These are phyloP conservation scores for Pneumocystis oryctolagi DNA, from an alignment of 1,139 yeast species.

Conservation along the genomic window DNA sequence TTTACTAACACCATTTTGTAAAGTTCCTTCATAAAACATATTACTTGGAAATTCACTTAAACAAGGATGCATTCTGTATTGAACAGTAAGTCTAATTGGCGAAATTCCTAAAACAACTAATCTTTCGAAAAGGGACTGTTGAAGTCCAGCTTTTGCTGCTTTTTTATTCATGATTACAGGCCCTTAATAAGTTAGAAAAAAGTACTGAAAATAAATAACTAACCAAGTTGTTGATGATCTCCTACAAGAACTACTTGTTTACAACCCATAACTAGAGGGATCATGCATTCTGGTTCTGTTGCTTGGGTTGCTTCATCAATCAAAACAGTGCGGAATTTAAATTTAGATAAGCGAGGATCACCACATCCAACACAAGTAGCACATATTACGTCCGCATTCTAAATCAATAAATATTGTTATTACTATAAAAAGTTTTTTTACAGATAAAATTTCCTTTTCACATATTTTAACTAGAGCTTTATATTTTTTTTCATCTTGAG, in stretches of 20 bases:
- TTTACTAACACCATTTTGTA: constrained; percentile 42
- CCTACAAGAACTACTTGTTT: constrained; percentile 42
- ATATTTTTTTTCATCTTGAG: constrained; percentile 56
- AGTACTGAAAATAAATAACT: constrained; percentile 37
- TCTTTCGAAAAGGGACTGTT: constrained; percentile 73
- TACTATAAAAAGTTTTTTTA: background rate
- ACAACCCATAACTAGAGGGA: constrained; percentile 17
- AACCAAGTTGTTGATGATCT: constrained; percentile 61
- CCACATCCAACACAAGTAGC: constrained; percentile 86
- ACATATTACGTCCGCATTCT: constrained; percentile 53
- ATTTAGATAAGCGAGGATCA: constrained; percentile 37
- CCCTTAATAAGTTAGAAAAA: constrained; percentile 22
- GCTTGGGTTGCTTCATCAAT: constrained; percentile 95
- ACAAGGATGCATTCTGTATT: constrained; percentile 69
- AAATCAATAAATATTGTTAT: constrained; percentile 26
- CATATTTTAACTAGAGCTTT: constrained; percentile 42
- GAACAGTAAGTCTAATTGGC: constrained; percentile 47
- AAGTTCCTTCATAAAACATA: constrained; percentile 45
- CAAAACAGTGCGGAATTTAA: constrained; percentile 60
- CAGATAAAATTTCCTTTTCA: background rate
- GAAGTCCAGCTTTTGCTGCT: constrained; percentile 44
- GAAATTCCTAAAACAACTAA: constrained; percentile 35
- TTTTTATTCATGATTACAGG: constrained; percentile 21
- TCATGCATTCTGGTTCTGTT: constrained; percentile 44
- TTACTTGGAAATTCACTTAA: constrained; percentile 72